Percentiles rank a stretch among this genome's conserved stretches.
Conservation (phyloP, 352 stramenopile species). For the Globisporangium solare region DNA sequence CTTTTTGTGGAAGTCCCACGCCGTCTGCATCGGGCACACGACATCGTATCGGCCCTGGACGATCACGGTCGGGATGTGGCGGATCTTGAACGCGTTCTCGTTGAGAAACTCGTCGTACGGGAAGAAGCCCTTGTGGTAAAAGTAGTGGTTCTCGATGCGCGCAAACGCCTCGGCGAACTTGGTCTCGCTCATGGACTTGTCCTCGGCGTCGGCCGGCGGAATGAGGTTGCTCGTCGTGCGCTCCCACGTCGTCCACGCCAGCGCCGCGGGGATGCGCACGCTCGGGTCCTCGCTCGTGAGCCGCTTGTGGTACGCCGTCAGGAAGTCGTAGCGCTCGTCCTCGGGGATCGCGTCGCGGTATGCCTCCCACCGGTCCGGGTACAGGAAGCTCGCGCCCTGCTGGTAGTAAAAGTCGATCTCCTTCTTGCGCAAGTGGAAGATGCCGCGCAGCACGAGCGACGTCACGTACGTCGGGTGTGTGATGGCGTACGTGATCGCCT, state of each 20-base stretch:
- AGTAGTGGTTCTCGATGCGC: conserved; percentile 93
- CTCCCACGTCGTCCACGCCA: conserved; percentile 92
- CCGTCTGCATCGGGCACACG: conserved; percentile 83
- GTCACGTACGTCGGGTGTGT: conserved; percentile 76
- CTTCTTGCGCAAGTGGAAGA: conserved; percentile 89
- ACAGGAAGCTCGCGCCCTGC: conserved; percentile 85
- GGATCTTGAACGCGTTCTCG: conserved; percentile 88
- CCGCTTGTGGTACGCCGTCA: conserved; percentile 86
- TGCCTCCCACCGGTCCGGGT: conserved; percentile 88
- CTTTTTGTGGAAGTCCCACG: conserved; percentile 83
- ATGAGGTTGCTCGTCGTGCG: conserved; percentile 83
- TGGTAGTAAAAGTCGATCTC: conserved; percentile 95
- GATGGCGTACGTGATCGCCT: conserved; percentile 90
- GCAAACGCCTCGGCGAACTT: conserved; percentile 89
- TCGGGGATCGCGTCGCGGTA: conserved; percentile 87
- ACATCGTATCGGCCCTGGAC: conserved; percentile 91
- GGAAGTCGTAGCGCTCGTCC: conserved; percentile 74
- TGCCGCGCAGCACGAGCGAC: conserved; percentile 89
- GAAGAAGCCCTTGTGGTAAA: conserved; percentile 90
- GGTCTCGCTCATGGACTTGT: conserved; percentile 74
- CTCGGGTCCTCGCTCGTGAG: conserved; percentile 85
- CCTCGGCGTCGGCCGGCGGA: conserved; percentile 48
- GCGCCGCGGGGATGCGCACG: conserved; percentile 72
- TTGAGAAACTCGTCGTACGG: conserved; percentile 83
- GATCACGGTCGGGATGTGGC: conserved; percentile 90